phyloP scores from a whole-genome alignment of 495 filamentous ascomycete genomes.

The Niebla homalea region DNA sequence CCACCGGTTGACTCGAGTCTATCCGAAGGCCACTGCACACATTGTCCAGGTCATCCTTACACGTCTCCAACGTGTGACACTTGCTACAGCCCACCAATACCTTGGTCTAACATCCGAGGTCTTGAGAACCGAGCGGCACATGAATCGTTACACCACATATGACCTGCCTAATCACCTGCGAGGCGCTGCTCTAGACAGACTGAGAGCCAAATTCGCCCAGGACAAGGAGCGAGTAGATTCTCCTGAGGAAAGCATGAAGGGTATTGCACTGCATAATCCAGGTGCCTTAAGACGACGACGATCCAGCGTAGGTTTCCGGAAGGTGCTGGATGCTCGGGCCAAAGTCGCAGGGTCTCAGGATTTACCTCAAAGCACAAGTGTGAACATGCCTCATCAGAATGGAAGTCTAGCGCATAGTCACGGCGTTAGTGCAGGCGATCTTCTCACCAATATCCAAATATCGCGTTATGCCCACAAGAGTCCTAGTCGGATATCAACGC shows the following conservation, averaged over 20 bases:
- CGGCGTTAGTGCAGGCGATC: conserved; percentile 58
- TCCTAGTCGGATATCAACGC: conserved; percentile 2
- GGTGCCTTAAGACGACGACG: conserved; percentile 50
- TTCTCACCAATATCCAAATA: conserved; percentile 66
- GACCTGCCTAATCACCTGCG: conserved; percentile 87
- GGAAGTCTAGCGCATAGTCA: conserved; percentile 4
- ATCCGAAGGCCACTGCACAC: conserved; percentile 90
- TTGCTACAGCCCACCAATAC: conserved; percentile 86
- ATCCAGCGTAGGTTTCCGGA: conserved; percentile 62
- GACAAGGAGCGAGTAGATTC: conserved; percentile 69
- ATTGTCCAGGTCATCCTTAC: conserved; percentile 96
- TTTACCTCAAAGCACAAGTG: conserved; percentile 17
- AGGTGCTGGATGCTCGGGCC: conserved; percentile 66
- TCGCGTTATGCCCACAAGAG: conserved; percentile 38
- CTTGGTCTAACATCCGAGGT: conserved; percentile 86
- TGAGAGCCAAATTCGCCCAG: conserved; percentile 86
- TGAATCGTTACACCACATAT: conserved; percentile 82
- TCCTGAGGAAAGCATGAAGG: conserved; percentile 75
- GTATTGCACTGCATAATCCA: conserved; percentile 89
- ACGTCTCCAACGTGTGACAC: conserved; percentile 83
- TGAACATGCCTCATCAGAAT: not conserved
- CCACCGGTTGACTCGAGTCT: conserved; percentile 81
- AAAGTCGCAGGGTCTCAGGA: conserved; percentile 27
- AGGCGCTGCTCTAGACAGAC: conserved; percentile 64
- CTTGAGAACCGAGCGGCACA: conserved; percentile 74